A percentile compares a stretch with the other conserved stretches of the same genome.
Evolutionary conservation across 495 filamentous ascomycete genomes (phyloP).

Genomic region (Xylaria curta): DNA sequence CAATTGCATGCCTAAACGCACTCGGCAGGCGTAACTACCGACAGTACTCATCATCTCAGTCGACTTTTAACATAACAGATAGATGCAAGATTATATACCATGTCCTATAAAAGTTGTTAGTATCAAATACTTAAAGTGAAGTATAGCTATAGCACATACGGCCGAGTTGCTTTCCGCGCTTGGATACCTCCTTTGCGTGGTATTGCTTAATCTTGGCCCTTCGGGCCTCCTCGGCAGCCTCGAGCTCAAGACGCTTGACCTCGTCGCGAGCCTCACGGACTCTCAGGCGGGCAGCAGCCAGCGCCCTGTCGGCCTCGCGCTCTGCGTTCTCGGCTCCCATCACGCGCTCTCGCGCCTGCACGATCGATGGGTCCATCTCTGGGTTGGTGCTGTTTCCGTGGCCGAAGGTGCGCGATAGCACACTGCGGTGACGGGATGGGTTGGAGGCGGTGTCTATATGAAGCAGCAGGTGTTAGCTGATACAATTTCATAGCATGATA

Average conservation of each 20-base stretch:
- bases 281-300: conserved; percentile 60
- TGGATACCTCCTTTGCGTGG: conserved; percentile 66
- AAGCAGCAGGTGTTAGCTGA: neutral
- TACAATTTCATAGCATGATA: neutral
- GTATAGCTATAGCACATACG: conserved; percentile 50
- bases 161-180: conserved; percentile 69
- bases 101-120: conserved; percentile 25
- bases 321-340: conserved; percentile 65
- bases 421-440: conserved; percentile 40
- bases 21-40: neutral
- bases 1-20: neutral
- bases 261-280: conserved; percentile 68
- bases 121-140: neutral
- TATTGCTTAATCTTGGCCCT: conserved; percentile 70
- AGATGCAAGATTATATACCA: neutral
- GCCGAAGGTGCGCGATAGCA: conserved; percentile 52
- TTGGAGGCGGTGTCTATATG: conserved; percentile 31
- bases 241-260: conserved; percentile 65
- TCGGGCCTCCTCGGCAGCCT: conserved; percentile 66
- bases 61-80: neutral
- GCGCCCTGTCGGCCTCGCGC: conserved; percentile 65
- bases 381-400: conserved; percentile 44
- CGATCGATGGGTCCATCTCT: conserved; percentile 64
- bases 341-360: conserved; percentile 62
- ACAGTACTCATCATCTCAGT: neutral